These are phyloP conservation scores for Suillus lakei DNA, from an alignment of 768 basidiomycete species.

Conservation along the genomic window DNA sequence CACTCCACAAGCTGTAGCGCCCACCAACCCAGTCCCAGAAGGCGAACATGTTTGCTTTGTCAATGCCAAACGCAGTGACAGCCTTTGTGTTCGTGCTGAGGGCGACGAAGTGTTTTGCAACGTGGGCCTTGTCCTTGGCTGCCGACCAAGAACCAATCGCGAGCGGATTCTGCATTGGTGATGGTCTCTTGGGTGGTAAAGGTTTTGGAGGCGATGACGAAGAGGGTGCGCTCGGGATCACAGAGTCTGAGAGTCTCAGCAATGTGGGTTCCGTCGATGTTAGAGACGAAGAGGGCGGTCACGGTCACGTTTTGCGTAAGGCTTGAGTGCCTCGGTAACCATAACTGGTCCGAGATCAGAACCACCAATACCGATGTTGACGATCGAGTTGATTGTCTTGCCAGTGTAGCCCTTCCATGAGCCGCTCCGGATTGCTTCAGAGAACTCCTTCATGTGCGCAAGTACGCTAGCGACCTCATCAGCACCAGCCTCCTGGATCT, in stretches of 20 bases:
- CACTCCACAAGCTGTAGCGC: conserved; percentile 97
- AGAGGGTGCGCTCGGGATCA: conserved; percentile 91
- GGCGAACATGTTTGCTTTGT: conserved; percentile 94
- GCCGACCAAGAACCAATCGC: conserved; percentile 89
- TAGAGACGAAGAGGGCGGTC: conserved; percentile 88
- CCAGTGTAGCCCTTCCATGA: conserved; percentile 98
- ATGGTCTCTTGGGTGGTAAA: conserved; percentile 99
- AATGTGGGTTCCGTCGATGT: conserved; percentile 98
- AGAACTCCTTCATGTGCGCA: conserved; percentile 90
- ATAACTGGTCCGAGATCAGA: conserved; percentile 98
- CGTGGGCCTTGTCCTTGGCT: conserved; percentile 87
- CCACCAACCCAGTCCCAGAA: conserved; percentile 99
- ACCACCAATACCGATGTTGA: conserved; percentile 99
- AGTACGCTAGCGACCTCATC: conserved; percentile 85
- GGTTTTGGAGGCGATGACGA: conserved; percentile 99
- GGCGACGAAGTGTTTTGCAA: conserved; percentile 99
- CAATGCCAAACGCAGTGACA: conserved; percentile 93
- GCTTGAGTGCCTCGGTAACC: conserved; percentile 97
- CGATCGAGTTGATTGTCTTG: conserved; percentile 90
- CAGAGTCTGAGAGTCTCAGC: conserved; percentile 83
- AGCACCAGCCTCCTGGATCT: conserved; percentile 80
- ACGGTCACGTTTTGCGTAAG: conserved; percentile 91
- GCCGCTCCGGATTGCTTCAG: conserved; percentile 82
- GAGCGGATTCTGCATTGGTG: conserved; percentile 94
- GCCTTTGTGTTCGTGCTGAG: conserved; percentile 95